Evolutionary conservation across 164 flowering plant genomes (phyloP), one percentile per base, ranked within the genome.

Genomic region (Stephania cephalantha): DNA sequence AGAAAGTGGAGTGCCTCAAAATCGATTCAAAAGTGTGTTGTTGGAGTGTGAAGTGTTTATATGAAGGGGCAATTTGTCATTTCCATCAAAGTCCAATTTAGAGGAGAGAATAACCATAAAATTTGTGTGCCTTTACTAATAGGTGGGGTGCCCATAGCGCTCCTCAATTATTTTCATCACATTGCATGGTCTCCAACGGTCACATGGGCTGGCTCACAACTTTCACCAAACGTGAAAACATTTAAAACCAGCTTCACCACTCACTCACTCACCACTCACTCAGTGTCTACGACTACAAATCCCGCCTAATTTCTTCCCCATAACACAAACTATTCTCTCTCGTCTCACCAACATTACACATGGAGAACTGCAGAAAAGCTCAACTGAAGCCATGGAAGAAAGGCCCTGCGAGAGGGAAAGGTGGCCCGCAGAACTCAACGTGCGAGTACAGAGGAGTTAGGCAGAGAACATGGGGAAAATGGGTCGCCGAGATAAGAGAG

Each of bases 401-500:
- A 81, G 99, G 98, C 13, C 98, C 98, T 1, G 84, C 97, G 0
- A 85, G 99, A 81, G 98, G 99, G 76, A 95, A 95, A 84, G 99
- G 99, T 13, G 99, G 99, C 1, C 99, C 99, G 13, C 95, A 90
- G 76, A 95, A 95, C 68, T 90, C 98, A 5, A 78, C 90, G 1
- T 95, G 99, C 65, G 90, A 90, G 73, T 95, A 93, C 66, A 85
- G 98, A 9, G 99, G 99, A 3, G 99, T 95, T 35, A 78, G 99
- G 42, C 99, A 95, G 78, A 81, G 99, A 46, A 95, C 99, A 1
- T 95, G 99, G 99, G 99, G 99, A 11, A 95, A 95, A 84, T 95
- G 99, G 99, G 99, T 95, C 44, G 99, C 99, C 0, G 99, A 95
- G 75, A 95, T 95, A 68, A 85, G 99, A 74, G 99, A 95, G 77